Base-by-base conservation (phyloP, 176 grass and related monocot genomes). In the Bothriochloa decipiens region DNA sequence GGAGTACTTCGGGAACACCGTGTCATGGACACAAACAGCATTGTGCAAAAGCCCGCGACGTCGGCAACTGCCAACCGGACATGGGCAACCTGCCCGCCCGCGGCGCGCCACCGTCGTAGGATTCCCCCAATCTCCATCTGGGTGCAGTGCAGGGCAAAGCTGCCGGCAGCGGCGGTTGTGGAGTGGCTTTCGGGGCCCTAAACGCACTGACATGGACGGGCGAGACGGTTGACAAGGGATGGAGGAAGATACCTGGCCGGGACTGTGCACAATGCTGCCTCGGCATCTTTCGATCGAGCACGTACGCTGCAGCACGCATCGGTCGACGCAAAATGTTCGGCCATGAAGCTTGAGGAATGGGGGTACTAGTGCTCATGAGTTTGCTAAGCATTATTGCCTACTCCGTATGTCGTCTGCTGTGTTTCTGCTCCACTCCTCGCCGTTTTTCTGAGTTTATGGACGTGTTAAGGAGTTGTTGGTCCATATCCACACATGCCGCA, bases 161-260 rank as follows among this genome's bases (percentile, higher is more conserved):
- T 26, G 17, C 67, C 25, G 27, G 33, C 5, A 35, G 55, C 55
- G 70, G 58, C 57, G 40, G 70, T 50, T 65, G 81, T 6, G 41
- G 36, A 65, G 81, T 65, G 81, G 37, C 70, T 83, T 83, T 83
- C 66, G 0, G 50, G 49, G 8, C 35, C 35, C 15, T 14, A 17
- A 29, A 16, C 15, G 40, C 80, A 72, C 23, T 13, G 58, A 47
- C 70, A 33, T 17, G 81, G 70, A 74, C 42, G 42, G 23, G 14
- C 42, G 49, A 40, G 15, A 14, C 53, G 53, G 70, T 2, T 20
- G 47, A 11, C 16, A 15, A 18, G 68, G 70, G 70, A 72, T 73
- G 70, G 81, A 46, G 39, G 23, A 62, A 72, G 63, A 80, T 80
- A 18, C 7, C 63, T n/a, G n/a, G n/a, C n/a, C 13, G 71, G 71